Base-by-base conservation (phyloP, 1,284 basidiomycete species). In the Moesziomyces sp. region DNA sequence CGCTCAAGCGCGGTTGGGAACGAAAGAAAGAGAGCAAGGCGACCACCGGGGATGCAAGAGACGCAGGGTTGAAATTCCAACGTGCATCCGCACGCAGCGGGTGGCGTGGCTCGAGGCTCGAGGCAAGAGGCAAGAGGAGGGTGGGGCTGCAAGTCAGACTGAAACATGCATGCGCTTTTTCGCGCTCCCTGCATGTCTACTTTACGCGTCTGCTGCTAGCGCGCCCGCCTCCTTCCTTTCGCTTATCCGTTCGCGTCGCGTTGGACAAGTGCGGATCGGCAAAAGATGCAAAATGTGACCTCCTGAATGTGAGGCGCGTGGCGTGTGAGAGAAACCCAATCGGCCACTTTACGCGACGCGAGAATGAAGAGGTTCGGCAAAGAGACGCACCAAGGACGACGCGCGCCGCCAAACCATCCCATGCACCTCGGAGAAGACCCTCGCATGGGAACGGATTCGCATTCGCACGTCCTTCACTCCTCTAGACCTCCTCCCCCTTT, bases 371-470 rank as follows among this genome's bases (percentile, higher is more conserved):
- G 11, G 30, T 13, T 33, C 30, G 30, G 30, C 30, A 33, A 33
- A 33, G 7, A 13, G 2, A 33, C 30, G 30, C 30, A 33, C 10
- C 30, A 33, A 33, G 30, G 4, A 33, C 30, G 30, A 33, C 30
- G 30, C 30, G 30, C 30, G 30, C 30, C 30, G 30, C 19, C 21
- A 33, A 48, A 33, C 26, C 42, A 24, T 47, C 11, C 11, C n/a
- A 50, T 52, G 52, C 62, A 52, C 47, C 62, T 65, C 62, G 62
- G 62, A 59, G 56, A 65, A 65, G 21, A 42, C 35, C 52, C 57
- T 65, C 40, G 62, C 62, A 65, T 65, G 62, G 57, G 62, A 65
- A 65, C 43, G 42, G 54, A 55, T 49, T 26, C 13, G 19, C 42
- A n/a, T 52, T 30, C 19, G 13, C 21, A 21, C 38, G 9, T 26